phyloP scores from a whole-genome alignment of 2,329 filamentous ascomycete species.

The Aspergillus awamori region DNA sequence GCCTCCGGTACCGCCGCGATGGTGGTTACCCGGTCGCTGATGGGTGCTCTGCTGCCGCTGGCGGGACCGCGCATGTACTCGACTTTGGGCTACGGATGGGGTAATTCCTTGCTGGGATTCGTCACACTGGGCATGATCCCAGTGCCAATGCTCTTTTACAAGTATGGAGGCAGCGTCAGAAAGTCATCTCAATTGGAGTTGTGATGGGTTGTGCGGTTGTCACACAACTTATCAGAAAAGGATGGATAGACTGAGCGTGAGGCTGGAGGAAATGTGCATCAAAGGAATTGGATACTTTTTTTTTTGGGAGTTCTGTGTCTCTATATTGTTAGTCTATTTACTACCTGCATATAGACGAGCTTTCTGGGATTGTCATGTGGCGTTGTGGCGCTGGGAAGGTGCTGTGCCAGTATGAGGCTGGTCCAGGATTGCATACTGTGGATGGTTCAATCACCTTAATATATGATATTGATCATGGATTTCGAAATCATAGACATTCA shows the following conservation, averaged over 20 bases:
- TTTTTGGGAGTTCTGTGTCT: neutral
- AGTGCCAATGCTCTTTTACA: neutral
- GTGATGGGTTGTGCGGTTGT: neutral
- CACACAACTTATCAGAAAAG: neutral
- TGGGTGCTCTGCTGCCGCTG: neutral
- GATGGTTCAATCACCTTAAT: neutral
- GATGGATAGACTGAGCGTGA: neutral
- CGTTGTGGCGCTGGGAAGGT: neutral
- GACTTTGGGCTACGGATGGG: constrained; percentile 1
- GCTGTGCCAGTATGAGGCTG: neutral
- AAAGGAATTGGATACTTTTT: neutral
- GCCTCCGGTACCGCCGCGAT: neutral
- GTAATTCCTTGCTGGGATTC: constrained; percentile 2
- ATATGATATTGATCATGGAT: neutral
- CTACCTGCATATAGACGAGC: neutral
- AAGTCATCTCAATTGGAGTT: neutral
- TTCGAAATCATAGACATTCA: too few species aligned
- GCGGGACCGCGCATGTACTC: constrained; percentile 4
- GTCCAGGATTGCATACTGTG: neutral
- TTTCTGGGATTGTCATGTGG: neutral
- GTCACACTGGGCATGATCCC: neutral
- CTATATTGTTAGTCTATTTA: neutral
- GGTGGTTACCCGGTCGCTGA: neutral
- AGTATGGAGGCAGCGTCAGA: neutral
- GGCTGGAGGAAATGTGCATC: neutral